Percentiles rank a stretch among this genome's conserved stretches.
These are phyloP conservation scores for Phytophthora aleatoria DNA, from an alignment of 352 stramenopile genomes.

Conservation along the genomic window DNA sequence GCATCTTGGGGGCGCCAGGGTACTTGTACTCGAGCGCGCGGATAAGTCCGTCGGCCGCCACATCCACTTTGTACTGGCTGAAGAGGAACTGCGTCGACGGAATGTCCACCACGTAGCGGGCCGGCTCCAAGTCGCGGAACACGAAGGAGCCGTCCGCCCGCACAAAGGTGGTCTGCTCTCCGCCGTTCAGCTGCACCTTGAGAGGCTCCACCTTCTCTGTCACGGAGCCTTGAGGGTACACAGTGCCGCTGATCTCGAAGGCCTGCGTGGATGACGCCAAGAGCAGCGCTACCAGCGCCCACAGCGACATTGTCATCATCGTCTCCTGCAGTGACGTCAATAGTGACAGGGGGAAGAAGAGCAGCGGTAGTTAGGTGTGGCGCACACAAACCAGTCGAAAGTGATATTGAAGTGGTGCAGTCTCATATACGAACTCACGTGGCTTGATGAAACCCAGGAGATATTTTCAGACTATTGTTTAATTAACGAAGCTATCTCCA, in stretches of 20 bases:
- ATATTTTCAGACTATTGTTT: too few species aligned
- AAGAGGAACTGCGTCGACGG: slow-evolving; percentile 72
- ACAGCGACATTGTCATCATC: slow-evolving; percentile 26
- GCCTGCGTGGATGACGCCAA: slow-evolving; percentile 37
- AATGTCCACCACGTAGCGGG: slow-evolving; percentile 81
- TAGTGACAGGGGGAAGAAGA: slow-evolving; percentile 12
- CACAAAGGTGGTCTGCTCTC: slow-evolving; percentile 72
- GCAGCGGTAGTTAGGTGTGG: slow-evolving; percentile 13
- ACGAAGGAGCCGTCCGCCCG: slow-evolving; percentile 69
- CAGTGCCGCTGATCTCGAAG: slow-evolving; percentile 61
- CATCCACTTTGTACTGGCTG: slow-evolving; percentile 72
- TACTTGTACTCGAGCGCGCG: slow-evolving; percentile 85
- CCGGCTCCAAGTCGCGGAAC: slow-evolving; percentile 72
- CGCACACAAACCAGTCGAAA: slow-evolving; percentile 14
- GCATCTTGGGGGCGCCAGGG: slow-evolving; percentile 65
- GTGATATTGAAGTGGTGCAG: slow-evolving; percentile 8
- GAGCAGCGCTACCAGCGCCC: slow-evolving; percentile 44
- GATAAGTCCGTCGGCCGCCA: slow-evolving; percentile 55
- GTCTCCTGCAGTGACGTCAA: not conserved
- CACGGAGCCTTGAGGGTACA: slow-evolving; percentile 51
- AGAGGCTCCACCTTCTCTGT: slow-evolving; percentile 66
- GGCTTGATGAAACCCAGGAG: too few species aligned
- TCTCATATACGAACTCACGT: not conserved
- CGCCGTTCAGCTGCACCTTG: slow-evolving; percentile 74
- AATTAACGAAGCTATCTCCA: too few species aligned